Conservation (phyloP, 345 rosid genomes). For the Populus deltoides region DNA sequence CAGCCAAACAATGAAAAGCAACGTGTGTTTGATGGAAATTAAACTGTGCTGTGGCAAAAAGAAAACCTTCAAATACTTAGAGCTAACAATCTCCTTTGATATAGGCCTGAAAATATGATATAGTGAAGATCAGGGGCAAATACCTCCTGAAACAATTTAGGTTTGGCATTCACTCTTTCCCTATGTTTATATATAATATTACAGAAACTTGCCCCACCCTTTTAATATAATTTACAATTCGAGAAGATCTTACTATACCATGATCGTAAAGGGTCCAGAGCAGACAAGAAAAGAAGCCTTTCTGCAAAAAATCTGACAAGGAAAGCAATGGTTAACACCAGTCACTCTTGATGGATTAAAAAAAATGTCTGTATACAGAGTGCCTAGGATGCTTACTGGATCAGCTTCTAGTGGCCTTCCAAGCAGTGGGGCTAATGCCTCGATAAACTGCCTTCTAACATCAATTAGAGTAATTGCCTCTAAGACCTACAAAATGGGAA, state of each 20-base stretch:
- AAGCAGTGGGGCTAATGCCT: constrained; percentile 59
- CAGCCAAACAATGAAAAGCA: too few species aligned
- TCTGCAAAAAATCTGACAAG: constrained; percentile 70
- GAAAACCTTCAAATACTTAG: too few species aligned
- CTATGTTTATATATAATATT: too few species aligned
- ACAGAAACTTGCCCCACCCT: too few species aligned
- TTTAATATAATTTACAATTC: background rate
- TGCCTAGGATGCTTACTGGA: constrained; percentile 49
- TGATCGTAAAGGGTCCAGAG: constrained; percentile 69
- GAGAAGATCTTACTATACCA: constrained; percentile 41
- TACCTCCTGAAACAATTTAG: too few species aligned
- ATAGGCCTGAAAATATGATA: too few species aligned
- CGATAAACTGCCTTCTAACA: constrained; percentile 68
- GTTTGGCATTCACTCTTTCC: too few species aligned
- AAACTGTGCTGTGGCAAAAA: too few species aligned
- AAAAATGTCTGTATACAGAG: background rate
- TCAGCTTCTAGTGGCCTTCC: constrained; percentile 95
- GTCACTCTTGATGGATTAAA: constrained; percentile 9
- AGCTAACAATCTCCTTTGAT: too few species aligned
- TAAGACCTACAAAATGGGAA: constrained; percentile 37
- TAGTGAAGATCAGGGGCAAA: too few species aligned
- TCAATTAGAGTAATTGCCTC: constrained; percentile 77
- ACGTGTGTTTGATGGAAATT: too few species aligned
- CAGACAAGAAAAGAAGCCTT: constrained; percentile 66
- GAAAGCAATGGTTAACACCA: constrained; percentile 21